Evolutionary conservation across 2,329 filamentous ascomycete genomes (phyloP).

Genomic region (Venturia effusa): DNA sequence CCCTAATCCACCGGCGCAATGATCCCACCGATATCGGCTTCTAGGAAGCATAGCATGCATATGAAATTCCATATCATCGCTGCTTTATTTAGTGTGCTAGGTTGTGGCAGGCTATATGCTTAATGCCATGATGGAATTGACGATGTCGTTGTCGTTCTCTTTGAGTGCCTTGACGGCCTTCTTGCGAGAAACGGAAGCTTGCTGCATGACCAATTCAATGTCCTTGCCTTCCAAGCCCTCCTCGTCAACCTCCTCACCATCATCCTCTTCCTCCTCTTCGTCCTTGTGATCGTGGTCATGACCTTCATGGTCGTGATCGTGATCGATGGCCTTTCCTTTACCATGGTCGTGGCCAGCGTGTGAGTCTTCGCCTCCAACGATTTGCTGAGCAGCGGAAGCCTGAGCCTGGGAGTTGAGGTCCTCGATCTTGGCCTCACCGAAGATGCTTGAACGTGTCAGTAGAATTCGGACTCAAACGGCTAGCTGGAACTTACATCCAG

Average conservation of each 20-base stretch:
- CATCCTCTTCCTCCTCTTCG: slow-evolving; percentile 73
- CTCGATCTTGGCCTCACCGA: slow-evolving; percentile 99
- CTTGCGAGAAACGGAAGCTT: slow-evolving; percentile 92
- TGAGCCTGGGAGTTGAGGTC: slow-evolving; percentile 98
- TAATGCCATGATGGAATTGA: slow-evolving; percentile 99
- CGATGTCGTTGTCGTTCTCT: slow-evolving; percentile 99
- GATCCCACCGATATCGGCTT: background rate
- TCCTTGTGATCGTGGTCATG: slow-evolving; percentile 41
- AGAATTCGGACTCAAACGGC: slow-evolving; percentile 12
- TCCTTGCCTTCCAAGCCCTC: slow-evolving; percentile 96
- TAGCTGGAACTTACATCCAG: slow-evolving; percentile 68
- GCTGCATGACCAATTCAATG: slow-evolving; percentile 97
- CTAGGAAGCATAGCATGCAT: background rate
- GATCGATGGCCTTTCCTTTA: slow-evolving; percentile 59
- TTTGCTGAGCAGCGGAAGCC: slow-evolving; percentile 89
- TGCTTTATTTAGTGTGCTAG: background rate
- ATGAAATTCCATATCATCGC: background rate
- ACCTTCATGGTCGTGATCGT: slow-evolving; percentile 52
- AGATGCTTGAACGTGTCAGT: slow-evolving; percentile 56
- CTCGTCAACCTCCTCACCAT: slow-evolving; percentile 92
- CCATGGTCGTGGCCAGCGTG: slow-evolving; percentile 66
- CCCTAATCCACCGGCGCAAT: background rate
- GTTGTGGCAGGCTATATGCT: slow-evolving; percentile 31
- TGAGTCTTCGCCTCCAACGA: slow-evolving; percentile 65
- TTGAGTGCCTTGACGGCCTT: slow-evolving; percentile 98